phyloP scores from a whole-genome alignment of 345 rosid genomes.

The Cardiospermum halicacabum region DNA sequence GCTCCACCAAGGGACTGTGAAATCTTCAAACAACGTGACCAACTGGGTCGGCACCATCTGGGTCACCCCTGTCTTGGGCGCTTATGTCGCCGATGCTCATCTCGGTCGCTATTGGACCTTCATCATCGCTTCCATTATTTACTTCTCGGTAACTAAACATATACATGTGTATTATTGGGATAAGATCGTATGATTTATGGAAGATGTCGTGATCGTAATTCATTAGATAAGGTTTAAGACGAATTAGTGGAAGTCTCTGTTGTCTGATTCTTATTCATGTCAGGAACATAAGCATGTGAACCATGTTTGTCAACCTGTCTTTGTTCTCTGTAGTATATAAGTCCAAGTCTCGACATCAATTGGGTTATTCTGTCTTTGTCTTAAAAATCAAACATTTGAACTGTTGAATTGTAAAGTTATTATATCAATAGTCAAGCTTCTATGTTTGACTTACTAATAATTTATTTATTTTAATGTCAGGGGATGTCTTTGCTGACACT shows the following conservation, averaged over 20 bases:
- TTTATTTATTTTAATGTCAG: constrained; percentile 24
- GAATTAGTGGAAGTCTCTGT: background rate
- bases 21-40: constrained; percentile 84
- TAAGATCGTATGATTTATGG: background rate
- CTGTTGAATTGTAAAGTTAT: background rate
- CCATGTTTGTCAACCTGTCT: background rate
- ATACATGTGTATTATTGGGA: no score
- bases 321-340: background rate
- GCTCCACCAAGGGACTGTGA: constrained; percentile 81
- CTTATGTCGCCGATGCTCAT: constrained; percentile 82
- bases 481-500: constrained; percentile 74
- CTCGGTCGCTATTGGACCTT: constrained; percentile 90
- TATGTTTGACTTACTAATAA: background rate
- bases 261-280: background rate
- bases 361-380: background rate
- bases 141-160: constrained; percentile 41
- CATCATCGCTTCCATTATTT: constrained; percentile 42
- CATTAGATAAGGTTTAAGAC: background rate
- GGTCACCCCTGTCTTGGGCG: constrained; percentile 82
- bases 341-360: background rate
- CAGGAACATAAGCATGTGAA: background rate
- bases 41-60: constrained; percentile 89
- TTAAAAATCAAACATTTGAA: background rate
- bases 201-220: background rate
- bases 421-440: background rate